A percentile compares a stretch with the other conserved stretches of the same genome.
Conservation (phyloP, 2,329 filamentous ascomycete genomes). For the Fusarium circinatum region DNA sequence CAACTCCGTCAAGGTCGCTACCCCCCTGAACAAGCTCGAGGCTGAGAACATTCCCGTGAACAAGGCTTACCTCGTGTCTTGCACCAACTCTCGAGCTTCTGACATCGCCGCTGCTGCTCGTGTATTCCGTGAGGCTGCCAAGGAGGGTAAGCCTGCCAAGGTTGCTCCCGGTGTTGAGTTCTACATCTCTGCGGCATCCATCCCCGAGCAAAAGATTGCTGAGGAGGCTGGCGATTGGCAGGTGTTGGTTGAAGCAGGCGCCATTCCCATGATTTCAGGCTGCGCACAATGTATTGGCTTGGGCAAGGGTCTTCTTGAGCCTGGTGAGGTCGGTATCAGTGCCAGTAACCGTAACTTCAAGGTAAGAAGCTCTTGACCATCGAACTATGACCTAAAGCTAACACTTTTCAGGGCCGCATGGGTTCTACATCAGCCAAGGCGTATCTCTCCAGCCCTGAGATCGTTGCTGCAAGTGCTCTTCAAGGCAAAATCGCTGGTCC, state of each 20-base stretch:
- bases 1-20: slow-evolving; percentile 90
- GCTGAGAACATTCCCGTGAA: slow-evolving; percentile 79
- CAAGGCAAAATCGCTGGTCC: slow-evolving; percentile 78
- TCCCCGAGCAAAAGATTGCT: slow-evolving; percentile 78
- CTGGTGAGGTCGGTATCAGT: slow-evolving; percentile 86
- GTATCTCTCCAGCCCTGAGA: slow-evolving; percentile 88
- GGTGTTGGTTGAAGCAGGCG: slow-evolving; percentile 81
- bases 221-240: slow-evolving; percentile 91
- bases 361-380: not conserved
- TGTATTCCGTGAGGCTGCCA: slow-evolving; percentile 84
- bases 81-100: slow-evolving; percentile 85
- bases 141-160: slow-evolving; percentile 71
- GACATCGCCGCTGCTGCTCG: slow-evolving; percentile 81
- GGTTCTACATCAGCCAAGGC: slow-evolving; percentile 73
- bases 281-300: slow-evolving; percentile 91
- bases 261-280: slow-evolving; percentile 71
- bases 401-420: slow-evolving; percentile 75
- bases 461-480: slow-evolving; percentile 90
- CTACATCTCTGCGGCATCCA: slow-evolving; percentile 89
- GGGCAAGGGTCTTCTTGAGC: slow-evolving; percentile 80
- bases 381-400: not conserved
- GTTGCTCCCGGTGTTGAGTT: slow-evolving; percentile 81
- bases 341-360: slow-evolving; percentile 54
- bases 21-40: slow-evolving; percentile 78
- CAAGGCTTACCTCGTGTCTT: slow-evolving; percentile 88